Evolutionary conservation across 2,329 filamentous ascomycete genomes (phyloP), one percentile per base, ranked within the genome.

Genomic region (Coniella vitis): DNA sequence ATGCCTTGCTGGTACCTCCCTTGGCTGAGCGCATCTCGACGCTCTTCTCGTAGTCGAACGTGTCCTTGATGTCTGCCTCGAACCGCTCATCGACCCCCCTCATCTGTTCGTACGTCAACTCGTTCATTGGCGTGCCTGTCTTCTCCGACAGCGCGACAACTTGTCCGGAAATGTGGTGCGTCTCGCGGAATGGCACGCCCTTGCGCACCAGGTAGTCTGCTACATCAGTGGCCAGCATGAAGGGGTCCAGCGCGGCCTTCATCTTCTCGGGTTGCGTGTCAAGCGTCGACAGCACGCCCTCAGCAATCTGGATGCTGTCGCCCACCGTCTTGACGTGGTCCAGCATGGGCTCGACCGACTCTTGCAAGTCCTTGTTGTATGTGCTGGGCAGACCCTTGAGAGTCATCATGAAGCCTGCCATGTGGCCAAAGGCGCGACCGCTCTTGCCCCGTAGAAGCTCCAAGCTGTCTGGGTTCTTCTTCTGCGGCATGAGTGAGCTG

Each of bases 311-410:
- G 38, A 89, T 74, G 60, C 82, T 86, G 66, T 89, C 84, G 50
- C 75, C 76, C 49, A 88, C 73, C 40, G 84, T 87, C 70, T 86
- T 83, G 65, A 87, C 77, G 60, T 83, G 80, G 65, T 90, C 85
- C 49, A 90, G 75, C 65, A 90, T 76, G 8, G 86, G 84, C 68
- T 88, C 83, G 53, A 87, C 83, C 36, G 79, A 81, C 65, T 90
- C 86, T 64, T 90, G 86, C 63, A 63, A 80, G 59, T 79, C 75
- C 55, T 85, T 76, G 7, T 72, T 78, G 12, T 94, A 72, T 0
- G 88, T 94, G 1, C 81, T 79, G 3, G 94, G 73, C 8, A 94
- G 84, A 50, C 89, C 86, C 20, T 86, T 90, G 84, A 64, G 89
- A 87, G 71, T 87, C 65, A 87, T 80, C 58, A 91, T 52, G 38